A percentile compares a stretch with the other conserved stretches of the same genome.
phyloP scores from a whole-genome alignment of 2,329 filamentous ascomycete species.

The Aspergillus viridinutans region DNA sequence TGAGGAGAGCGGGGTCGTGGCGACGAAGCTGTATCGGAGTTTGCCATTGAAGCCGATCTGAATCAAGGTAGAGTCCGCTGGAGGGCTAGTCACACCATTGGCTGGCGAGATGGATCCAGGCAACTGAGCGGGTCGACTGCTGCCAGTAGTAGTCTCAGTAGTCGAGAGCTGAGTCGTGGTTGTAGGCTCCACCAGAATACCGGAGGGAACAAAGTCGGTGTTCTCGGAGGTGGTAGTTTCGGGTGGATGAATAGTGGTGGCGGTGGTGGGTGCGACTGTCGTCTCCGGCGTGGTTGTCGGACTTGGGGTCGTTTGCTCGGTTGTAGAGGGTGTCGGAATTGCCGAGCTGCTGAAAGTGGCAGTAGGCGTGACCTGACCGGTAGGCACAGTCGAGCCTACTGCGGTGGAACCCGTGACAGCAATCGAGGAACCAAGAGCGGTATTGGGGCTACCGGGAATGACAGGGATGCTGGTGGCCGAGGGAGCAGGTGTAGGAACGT shows the following conservation, averaged over 20 bases:
- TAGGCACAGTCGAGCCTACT: conserved; percentile 3
- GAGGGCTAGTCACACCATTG: conserved; percentile 52
- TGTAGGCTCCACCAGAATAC: conserved; percentile 27
- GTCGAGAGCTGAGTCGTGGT: conserved; percentile 22
- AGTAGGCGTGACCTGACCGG: conserved; percentile 4
- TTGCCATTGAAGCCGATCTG: conserved; percentile 79
- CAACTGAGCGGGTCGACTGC: conserved; percentile 57
- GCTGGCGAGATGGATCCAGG: conserved; percentile 73
- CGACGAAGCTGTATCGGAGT: conserved; percentile 82
- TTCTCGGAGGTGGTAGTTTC: conserved; percentile 30
- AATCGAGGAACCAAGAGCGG: conserved; percentile 10
- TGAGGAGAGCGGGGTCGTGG: conserved; percentile 64
- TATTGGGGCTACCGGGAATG: conserved; percentile 9
- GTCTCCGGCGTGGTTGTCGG: conserved; percentile 14
- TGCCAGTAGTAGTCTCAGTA: conserved; percentile 35
- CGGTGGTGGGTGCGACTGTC: conserved; percentile 14
- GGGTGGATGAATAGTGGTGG: conserved; percentile 34
- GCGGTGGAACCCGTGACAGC: conserved; percentile 1
- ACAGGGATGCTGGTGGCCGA: conserved; percentile 3
- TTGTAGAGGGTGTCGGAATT: conserved; percentile 18
- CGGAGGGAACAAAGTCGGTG: conserved; percentile 21
- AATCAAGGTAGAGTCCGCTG: conserved; percentile 65
- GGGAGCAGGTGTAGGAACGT: conserved; percentile 14
- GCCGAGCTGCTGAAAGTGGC: conserved; percentile 17
- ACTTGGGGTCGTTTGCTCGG: conserved; percentile 1